Conservation (phyloP, 2,329 filamentous ascomycete species). For the Colletotrichum kahawae region DNA sequence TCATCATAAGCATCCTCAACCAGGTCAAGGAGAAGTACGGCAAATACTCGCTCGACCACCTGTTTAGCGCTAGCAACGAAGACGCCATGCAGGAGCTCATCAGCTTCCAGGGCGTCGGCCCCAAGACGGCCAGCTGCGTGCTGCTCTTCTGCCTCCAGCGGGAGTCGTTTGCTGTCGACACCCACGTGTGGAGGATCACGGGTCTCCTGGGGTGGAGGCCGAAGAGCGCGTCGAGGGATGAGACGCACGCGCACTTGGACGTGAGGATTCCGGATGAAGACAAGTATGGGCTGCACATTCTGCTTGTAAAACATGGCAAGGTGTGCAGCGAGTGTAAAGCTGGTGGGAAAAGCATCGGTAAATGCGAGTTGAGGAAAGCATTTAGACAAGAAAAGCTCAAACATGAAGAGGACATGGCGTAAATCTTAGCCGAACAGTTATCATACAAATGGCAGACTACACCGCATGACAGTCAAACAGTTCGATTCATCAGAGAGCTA, state of each 20-base stretch:
- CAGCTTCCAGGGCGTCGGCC: conserved; percentile 55
- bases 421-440: too few relatives aligned
- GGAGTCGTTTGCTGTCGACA: conserved; percentile 57
- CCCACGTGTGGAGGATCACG: conserved; percentile 55
- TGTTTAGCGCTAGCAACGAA: conserved; percentile 46
- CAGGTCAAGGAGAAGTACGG: conserved; percentile 59
- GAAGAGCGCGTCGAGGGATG: conserved; percentile 41
- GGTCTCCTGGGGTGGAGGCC: conserved; percentile 56
- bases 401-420: conserved; percentile 16
- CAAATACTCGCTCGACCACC: conserved; percentile 52
- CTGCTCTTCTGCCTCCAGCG: conserved; percentile 54
- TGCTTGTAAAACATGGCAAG: conserved; percentile 54
- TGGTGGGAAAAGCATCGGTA: conserved; percentile 42
- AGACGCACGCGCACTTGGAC: conserved; percentile 56
- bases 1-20: conserved; percentile 71
- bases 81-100: conserved; percentile 57
- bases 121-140: conserved; percentile 60
- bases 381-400: conserved; percentile 35
- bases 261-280: conserved; percentile 49
- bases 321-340: conserved; percentile 50
- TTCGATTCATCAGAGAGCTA: too few relatives aligned
- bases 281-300: conserved; percentile 56
- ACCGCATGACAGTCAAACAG: too few relatives aligned
- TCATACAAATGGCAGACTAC: too few relatives aligned
- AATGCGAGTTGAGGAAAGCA: conserved; percentile 45